A percentile compares a stretch with the other conserved stretches of the same genome.
These are phyloP conservation scores for Fraxinus nigra DNA, from an alignment of 305 asterid genomes.

Conservation along the genomic window DNA sequence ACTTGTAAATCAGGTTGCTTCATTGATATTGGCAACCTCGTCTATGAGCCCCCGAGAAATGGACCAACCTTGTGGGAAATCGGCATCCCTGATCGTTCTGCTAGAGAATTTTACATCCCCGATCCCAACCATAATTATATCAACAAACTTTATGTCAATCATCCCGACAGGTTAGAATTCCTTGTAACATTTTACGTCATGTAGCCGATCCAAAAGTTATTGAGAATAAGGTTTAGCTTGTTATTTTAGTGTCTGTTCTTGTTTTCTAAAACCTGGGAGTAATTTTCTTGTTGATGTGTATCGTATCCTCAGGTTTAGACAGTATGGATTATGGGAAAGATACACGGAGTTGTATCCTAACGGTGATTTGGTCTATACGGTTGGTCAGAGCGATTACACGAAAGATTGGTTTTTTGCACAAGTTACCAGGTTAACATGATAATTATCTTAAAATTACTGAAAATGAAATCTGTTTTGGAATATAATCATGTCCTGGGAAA, in stretches of 20 bases:
- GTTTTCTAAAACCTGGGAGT: background rate
- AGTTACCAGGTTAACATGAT: conserved; percentile 42
- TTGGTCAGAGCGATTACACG: conserved; percentile 44
- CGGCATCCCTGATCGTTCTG: conserved; percentile 71
- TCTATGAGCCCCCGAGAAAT: conserved; percentile 61
- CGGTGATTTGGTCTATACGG: conserved; percentile 42
- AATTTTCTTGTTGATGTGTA: background rate
- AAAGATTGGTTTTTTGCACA: conserved; percentile 67
- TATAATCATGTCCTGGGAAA: background rate
- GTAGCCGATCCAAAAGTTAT: background rate
- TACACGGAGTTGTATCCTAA: conserved; percentile 52
- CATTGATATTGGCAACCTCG: conserved; percentile 39
- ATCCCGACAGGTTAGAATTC: conserved; percentile 40
- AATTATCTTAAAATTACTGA: background rate
- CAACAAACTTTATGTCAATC: conserved; percentile 54
- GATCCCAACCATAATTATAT: conserved; percentile 44
- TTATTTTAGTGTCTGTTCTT: background rate
- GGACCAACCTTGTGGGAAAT: conserved; percentile 84
- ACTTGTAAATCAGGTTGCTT: conserved; percentile 30
- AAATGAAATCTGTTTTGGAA: background rate
- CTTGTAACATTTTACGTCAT: background rate
- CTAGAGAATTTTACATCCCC: conserved; percentile 64
- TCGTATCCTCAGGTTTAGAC: conserved; percentile 41
- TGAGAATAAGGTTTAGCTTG: background rate
- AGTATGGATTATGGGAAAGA: conserved; percentile 62